Percentiles rank a stretch among this genome's conserved stretches.
Conservation (phyloP, 371 early-diverging fungal species). For the Mucor mucedo region DNA sequence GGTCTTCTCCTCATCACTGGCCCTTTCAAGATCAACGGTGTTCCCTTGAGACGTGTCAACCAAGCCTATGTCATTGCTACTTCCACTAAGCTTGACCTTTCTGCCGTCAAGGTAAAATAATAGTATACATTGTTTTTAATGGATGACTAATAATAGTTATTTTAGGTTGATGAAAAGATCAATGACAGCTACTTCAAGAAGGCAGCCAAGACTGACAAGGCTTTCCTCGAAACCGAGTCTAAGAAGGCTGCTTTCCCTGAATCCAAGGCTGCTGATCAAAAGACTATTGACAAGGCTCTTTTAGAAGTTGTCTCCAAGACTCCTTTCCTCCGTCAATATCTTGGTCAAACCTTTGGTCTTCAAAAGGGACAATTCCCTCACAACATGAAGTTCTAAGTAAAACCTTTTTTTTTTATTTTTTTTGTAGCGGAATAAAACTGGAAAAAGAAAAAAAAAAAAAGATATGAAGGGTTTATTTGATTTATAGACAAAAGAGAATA, state of each 20-base stretch:
- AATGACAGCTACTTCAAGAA: constrained; percentile 91
- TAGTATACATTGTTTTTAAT: neutral
- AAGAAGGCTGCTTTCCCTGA: constrained; percentile 72
- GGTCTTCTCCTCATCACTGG: constrained; percentile 96
- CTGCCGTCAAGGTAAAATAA: constrained; percentile 65
- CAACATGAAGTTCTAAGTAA: constrained; percentile 85
- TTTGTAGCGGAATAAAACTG: neutral
- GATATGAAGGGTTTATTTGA: neutral
- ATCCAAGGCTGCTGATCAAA: constrained; percentile 81
- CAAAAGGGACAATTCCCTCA: constrained; percentile 96
- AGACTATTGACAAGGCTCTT: constrained; percentile 83
- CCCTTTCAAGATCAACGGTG: constrained; percentile 97
- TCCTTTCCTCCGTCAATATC: constrained; percentile 85
- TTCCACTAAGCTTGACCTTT: constrained; percentile 93
- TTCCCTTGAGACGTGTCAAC: constrained; percentile 97
- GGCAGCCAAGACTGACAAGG: constrained; percentile 79
- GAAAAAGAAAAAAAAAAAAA: neutral
- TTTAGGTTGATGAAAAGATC: constrained; percentile 74
- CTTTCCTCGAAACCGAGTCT: constrained; percentile 82
- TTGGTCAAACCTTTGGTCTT: constrained; percentile 84
- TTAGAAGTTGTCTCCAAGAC: constrained; percentile 81
- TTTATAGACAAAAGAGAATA: neutral
- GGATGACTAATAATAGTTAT: neutral
- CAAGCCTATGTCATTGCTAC: constrained; percentile 98
- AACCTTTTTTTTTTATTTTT: neutral